These are phyloP conservation scores for Paramecium primaurelia DNA, from an alignment of 73 alveolate species.

Conservation along the genomic window DNA sequence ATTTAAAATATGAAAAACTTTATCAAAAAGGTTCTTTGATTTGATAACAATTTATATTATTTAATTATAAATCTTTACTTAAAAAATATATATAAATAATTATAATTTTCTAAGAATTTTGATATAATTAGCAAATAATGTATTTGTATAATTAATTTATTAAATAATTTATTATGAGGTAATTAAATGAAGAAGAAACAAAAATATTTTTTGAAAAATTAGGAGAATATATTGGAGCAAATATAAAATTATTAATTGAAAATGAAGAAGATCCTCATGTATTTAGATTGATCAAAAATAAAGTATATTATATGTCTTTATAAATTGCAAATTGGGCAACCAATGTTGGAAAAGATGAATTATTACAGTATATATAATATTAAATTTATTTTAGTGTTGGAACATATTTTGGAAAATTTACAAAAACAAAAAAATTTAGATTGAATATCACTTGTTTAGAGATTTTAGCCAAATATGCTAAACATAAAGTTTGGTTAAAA, in stretches of 20 bases:
- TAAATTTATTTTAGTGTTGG: conserved; percentile 69
- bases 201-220: conserved; percentile 90
- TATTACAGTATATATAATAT: conserved; percentile 60
- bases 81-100: too few relatives aligned
- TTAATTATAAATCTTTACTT: neutral
- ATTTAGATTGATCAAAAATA: conserved; percentile 89
- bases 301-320: conserved; percentile 89
- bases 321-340: conserved; percentile 83
- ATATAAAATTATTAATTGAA: conserved; percentile 89
- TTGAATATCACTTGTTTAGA: conserved; percentile 93
- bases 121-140: neutral
- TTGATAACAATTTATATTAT: neutral
- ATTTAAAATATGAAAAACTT: neutral
- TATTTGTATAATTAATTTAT: neutral
- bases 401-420: conserved; percentile 95
- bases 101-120: neutral
- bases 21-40: neutral
- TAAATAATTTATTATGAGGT: conserved; percentile 77
- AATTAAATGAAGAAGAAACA: conserved; percentile 97
- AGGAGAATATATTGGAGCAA: conserved; percentile 91
- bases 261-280: conserved; percentile 94
- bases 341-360: conserved; percentile 90
- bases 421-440: conserved; percentile 94
- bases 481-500: conserved; percentile 96
- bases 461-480: conserved; percentile 95